Conservation (phyloP, 192 early-diverging fungal species). For the Phycomyces blakesleeanus region DNA sequence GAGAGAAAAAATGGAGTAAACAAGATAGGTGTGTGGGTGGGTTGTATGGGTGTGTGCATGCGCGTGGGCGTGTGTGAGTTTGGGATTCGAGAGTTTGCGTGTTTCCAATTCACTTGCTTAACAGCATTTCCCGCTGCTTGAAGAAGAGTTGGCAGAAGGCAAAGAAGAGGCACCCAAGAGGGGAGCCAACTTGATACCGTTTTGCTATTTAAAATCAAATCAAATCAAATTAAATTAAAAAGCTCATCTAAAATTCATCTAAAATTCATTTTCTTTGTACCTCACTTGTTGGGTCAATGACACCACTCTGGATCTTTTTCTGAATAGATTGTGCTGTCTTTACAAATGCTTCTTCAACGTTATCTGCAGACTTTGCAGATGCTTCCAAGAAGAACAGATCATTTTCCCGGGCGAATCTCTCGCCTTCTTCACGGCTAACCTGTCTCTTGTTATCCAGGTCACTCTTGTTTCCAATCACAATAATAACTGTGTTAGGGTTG, state of each 20-base stretch:
- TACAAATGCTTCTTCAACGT: constrained; percentile 81
- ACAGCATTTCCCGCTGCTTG: constrained; percentile 18
- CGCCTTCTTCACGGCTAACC: constrained; percentile 86
- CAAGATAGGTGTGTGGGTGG: not conserved
- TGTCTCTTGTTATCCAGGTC: constrained; percentile 72
- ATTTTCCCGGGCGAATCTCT: constrained; percentile 81
- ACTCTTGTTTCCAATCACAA: constrained; percentile 91
- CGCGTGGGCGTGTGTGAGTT: no score
- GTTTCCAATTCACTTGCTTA: constrained; percentile 3
- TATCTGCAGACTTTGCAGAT: constrained; percentile 83
- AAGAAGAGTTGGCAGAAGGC: constrained; percentile 20
- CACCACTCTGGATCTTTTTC: constrained; percentile 73
- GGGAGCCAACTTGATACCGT: constrained; percentile 63
- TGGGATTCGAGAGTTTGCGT: not conserved
- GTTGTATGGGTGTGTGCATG: no score
- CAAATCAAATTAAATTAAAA: no score
- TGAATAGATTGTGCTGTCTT: constrained; percentile 73
- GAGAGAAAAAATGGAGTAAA: not conserved
- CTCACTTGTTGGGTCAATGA: constrained; percentile 72
- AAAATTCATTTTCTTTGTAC: constrained; percentile 4
- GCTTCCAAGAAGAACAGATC: constrained; percentile 89
- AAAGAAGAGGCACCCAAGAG: constrained; percentile 41
- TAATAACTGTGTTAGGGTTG: constrained; percentile 87
- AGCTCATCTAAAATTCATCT: not conserved
- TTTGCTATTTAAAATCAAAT: no score